Evolutionary conservation across 768 basidiomycete species (phyloP).

Genomic region (Suillus luteus): DNA sequence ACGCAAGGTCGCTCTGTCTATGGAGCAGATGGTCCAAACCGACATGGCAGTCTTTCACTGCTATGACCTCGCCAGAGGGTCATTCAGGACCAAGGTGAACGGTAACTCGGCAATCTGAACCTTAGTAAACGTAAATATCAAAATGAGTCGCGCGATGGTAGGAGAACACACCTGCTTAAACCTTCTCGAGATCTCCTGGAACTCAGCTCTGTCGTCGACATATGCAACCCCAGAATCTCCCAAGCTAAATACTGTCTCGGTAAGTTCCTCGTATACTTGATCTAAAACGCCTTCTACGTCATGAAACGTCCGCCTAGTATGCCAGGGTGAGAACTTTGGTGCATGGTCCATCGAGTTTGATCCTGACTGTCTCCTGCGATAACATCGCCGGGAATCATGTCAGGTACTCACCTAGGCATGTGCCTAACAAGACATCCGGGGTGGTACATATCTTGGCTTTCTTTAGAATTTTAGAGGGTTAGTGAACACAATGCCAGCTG

Average conservation of each 20-base stretch:
- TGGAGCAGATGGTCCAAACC: background rate
- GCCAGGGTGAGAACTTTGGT: constrained; percentile 63
- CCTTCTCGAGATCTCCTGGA: constrained; percentile 72
- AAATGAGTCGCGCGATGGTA: constrained; percentile 6
- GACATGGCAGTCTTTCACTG: too few species aligned
- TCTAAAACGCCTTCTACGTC: constrained; percentile 93
- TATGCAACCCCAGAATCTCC: constrained; percentile 59
- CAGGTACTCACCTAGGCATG: constrained; percentile 9
- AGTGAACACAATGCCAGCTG: background rate
- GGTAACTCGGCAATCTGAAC: constrained; percentile 75
- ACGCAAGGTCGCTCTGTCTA: too few species aligned
- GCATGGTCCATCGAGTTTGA: background rate
- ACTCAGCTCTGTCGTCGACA: constrained; percentile 53
- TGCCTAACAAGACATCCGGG: background rate
- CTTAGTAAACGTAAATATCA: constrained; percentile 36
- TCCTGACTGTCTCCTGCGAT: constrained; percentile 7
- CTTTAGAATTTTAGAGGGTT: background rate
- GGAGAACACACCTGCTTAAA: constrained; percentile 64
- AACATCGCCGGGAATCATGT: constrained; percentile 5
- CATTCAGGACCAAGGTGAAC: constrained; percentile 93
- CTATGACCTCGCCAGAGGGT: constrained; percentile 90
- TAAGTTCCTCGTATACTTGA: constrained; percentile 93
- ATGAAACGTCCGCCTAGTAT: constrained; percentile 98
- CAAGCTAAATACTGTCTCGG: constrained; percentile 77
- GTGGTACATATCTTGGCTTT: background rate